phyloP scores from a whole-genome alignment of 176 grass and related monocot genomes.

The Tillandsia leiboldiana region DNA sequence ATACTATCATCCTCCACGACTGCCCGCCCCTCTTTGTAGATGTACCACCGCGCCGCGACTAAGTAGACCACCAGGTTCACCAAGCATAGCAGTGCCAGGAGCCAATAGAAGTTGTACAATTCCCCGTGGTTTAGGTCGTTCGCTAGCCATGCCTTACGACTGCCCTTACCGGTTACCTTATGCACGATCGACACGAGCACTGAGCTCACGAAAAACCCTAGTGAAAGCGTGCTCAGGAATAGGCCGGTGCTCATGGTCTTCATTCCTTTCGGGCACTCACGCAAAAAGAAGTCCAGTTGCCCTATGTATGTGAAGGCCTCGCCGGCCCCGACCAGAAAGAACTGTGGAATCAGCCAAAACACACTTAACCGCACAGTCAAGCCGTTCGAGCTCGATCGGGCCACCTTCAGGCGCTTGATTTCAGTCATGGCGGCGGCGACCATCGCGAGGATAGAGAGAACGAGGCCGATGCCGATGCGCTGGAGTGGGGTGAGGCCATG shows the following conservation, averaged over 20 bases:
- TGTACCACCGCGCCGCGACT: conserved; percentile 60
- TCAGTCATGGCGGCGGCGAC: conserved; percentile 51
- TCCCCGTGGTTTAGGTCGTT: conserved; percentile 64
- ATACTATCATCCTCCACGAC: conserved; percentile 25
- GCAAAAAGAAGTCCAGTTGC: conserved; percentile 93
- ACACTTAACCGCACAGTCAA: conserved; percentile 30
- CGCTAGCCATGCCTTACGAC: conserved; percentile 48
- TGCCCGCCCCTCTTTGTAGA: conserved; percentile 49
- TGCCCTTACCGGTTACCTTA: conserved; percentile 30
- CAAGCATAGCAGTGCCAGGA: conserved; percentile 49
- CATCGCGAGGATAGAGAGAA: conserved; percentile 61
- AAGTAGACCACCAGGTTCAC: conserved; percentile 52
- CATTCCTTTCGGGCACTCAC: conserved; percentile 94
- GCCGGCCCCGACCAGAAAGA: conserved; percentile 69
- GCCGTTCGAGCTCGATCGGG: neutral
- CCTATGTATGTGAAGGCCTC: conserved; percentile 96
- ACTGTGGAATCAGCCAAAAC: conserved; percentile 86
- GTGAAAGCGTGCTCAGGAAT: conserved; percentile 81
- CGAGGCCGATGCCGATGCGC: conserved; percentile 63
- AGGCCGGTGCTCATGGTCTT: conserved; percentile 97
- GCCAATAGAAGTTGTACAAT: conserved; percentile 92
- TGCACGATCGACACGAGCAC: conserved; percentile 58
- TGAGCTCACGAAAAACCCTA: conserved; percentile 88
- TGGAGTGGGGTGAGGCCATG: conserved; percentile 84
- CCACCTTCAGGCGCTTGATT: conserved; percentile 40